A percentile compares a stretch with the other conserved stretches of the same genome.
These are phyloP conservation scores for Silene conica DNA, from an alignment of 148 eudicot species.

Conservation along the genomic window DNA sequence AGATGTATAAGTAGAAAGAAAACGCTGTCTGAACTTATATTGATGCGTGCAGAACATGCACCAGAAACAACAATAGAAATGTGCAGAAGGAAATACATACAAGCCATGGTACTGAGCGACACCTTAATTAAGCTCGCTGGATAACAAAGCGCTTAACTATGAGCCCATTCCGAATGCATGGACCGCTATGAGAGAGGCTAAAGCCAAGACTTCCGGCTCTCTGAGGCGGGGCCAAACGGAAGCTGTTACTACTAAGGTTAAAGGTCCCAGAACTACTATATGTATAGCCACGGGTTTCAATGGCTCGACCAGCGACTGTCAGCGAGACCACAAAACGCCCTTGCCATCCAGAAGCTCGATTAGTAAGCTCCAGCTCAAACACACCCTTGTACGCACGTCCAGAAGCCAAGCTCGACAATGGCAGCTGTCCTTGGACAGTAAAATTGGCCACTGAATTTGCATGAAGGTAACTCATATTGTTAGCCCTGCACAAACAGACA, in stretches of 20 bases:
- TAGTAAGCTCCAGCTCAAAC: too few relatives aligned
- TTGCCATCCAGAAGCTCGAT: too few relatives aligned
- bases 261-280: neutral
- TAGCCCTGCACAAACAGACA: too few relatives aligned
- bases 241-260: neutral
- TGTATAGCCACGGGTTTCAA: neutral
- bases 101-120: neutral
- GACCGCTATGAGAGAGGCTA: neutral
- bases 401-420: too few relatives aligned
- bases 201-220: neutral
- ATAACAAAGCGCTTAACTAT: slow-evolving; percentile 3
- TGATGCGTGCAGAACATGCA: neutral
- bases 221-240: neutral
- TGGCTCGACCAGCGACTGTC: neutral
- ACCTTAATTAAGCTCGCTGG: neutral
- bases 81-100: neutral
- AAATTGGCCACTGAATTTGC: too few relatives aligned
- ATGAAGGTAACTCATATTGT: too few relatives aligned
- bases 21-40: neutral
- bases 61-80: neutral
- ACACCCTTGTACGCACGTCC: too few relatives aligned
- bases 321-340: too few relatives aligned
- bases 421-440: too few relatives aligned
- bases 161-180: neutral
- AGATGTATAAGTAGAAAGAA: neutral